phyloP scores from a whole-genome alignment of 2,329 filamentous ascomycete genomes.

The Capronia coronata region DNA sequence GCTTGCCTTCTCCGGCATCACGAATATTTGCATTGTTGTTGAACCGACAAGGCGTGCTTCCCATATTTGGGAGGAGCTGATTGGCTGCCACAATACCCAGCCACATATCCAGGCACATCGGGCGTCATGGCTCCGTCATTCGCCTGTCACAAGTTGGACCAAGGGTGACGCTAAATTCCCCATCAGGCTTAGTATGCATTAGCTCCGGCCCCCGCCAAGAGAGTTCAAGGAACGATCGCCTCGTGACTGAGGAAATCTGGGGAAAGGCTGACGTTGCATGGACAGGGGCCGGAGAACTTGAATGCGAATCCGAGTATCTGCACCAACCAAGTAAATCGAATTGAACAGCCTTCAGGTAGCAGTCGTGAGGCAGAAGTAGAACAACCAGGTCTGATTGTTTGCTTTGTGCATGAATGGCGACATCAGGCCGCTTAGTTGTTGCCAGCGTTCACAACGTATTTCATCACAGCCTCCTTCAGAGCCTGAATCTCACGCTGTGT shows the following conservation, averaged over 20 bases:
- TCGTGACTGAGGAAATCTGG: neutral
- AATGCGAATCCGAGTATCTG: too few relatives aligned
- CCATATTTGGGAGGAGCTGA: neutral
- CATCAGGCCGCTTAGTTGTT: slow-evolving; percentile 2
- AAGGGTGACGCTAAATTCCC: neutral
- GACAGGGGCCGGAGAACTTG: neutral
- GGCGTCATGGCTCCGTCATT: neutral
- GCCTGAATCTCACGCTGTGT: slow-evolving; percentile 67
- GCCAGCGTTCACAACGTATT: slow-evolving; percentile 46
- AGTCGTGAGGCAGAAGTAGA: too few relatives aligned
- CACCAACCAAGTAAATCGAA: too few relatives aligned
- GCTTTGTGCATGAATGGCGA: neutral
- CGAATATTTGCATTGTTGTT: neutral
- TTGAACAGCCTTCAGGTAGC: too few relatives aligned
- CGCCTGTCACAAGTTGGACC: neutral
- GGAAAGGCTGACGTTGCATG: neutral
- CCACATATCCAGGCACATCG: neutral
- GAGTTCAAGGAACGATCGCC: neutral
- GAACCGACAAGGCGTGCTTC: neutral
- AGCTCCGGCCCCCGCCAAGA: neutral
- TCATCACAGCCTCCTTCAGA: slow-evolving; percentile 53
- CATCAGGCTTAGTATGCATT: neutral
- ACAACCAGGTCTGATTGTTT: too few relatives aligned
- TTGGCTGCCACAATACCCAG: neutral
- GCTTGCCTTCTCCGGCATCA: neutral